Evolutionary conservation across 306 rosid genomes (phyloP), one percentile per base, ranked within the genome.

Genomic region (Cajanus cajan): DNA sequence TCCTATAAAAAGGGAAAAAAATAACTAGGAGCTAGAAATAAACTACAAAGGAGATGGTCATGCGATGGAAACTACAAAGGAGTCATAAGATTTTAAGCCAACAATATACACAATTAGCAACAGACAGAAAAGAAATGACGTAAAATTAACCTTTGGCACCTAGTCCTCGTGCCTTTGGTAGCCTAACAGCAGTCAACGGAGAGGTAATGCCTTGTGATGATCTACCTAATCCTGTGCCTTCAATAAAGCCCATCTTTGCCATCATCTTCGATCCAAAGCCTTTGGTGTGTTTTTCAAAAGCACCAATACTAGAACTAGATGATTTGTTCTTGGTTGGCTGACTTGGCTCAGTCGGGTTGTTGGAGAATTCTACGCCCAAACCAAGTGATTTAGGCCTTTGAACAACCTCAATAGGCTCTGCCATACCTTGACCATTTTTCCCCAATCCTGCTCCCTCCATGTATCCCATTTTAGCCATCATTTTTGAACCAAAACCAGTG

Each of bases 391-490:
- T 95, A 25, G 98, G 98, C 79, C 98, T 88, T 72, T 84, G 85
- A 63, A 87, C 78, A 52, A 79, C 98, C 86, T 92, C 98, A 75
- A 95, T 90, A 52, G 98, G 98, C 7, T 65, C 58, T 16, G 97
- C 82, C 57, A 89, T 80, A 37, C 98, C 98, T 83, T 93, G 96
- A 82, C 97, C 88, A 65, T 90, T 87, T 88, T 86, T 91, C 77
- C 98, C 98, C 81, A 94, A 82, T 24, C 98, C 98, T 65, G 74
- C 88, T 43, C 97, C 98, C 76, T 85, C 98, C 5, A 68, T 79
- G 50, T 68, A 94, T 81, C 98, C 98, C 98, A 94, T 94, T 86
- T 89, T 94, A 58, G 98, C 95, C 98, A 94, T 72, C 97, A 94
- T 90, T 86, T 88, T 94, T 1, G 97, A 94, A 41, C 98, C 98